Conservation (phyloP, 208 protist genomes). For the Wallacemonas sp. region DNA sequence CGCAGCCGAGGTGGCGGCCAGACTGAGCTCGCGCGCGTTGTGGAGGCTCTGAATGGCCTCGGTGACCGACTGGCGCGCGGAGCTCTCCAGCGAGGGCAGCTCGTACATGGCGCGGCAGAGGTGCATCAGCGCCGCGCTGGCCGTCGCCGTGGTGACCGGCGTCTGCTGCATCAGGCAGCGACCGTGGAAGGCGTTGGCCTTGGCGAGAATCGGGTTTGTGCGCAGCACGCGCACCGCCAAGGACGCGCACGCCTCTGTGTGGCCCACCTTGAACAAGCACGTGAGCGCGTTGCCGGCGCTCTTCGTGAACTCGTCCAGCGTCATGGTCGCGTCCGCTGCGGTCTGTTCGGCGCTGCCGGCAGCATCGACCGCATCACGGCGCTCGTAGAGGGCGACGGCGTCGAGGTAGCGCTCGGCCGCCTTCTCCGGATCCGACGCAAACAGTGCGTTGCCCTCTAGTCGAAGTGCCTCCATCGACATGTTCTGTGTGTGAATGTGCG, state of each 20-base stretch:
- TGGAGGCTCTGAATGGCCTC: constrained; percentile 30
- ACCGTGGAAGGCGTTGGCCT: constrained; percentile 83
- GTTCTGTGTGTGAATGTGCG: neutral
- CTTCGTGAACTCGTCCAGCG: constrained; percentile 78
- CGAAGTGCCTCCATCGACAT: constrained; percentile 68
- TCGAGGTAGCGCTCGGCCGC: constrained; percentile 55
- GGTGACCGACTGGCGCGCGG: constrained; percentile 24
- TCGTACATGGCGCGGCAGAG: constrained; percentile 79
- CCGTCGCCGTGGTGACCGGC: constrained; percentile 17
- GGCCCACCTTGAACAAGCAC: constrained; percentile 64
- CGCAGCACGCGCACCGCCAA: constrained; percentile 49
- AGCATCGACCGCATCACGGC: neutral
- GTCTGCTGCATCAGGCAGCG: constrained; percentile 41
- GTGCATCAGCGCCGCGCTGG: constrained; percentile 39
- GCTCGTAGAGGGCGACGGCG: constrained; percentile 59
- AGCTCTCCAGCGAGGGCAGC: constrained; percentile 56
- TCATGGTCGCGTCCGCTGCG: constrained; percentile 14
- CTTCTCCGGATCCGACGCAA: constrained; percentile 44
- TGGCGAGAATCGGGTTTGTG: constrained; percentile 74
- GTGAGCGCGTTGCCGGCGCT: constrained; percentile 84
- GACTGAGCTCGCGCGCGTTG: neutral
- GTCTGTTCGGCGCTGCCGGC: constrained; percentile 10
- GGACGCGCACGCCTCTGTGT: constrained; percentile 40
- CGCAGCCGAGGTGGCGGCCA: neutral
- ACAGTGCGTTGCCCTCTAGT: constrained; percentile 65